A percentile compares a stretch with the other conserved stretches of the same genome.
These are phyloP conservation scores for Coemansia pectinata DNA, from an alignment of 192 early-diverging fungal genomes.

Conservation along the genomic window DNA sequence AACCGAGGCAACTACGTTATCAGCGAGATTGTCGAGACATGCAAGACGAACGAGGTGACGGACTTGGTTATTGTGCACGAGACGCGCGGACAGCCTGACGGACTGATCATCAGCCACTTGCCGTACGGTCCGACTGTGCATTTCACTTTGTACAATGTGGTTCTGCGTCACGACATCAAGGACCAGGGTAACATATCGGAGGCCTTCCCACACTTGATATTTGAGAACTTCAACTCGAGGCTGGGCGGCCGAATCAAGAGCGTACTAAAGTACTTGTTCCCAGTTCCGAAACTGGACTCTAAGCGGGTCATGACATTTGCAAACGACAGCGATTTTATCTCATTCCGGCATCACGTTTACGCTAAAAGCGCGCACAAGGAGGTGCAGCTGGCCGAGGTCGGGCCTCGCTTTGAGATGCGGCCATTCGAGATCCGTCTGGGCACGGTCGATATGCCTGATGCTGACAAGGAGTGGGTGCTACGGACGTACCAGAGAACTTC, in stretches of 20 bases:
- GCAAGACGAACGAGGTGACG: slow-evolving; percentile 89
- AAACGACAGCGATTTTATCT: slow-evolving; percentile 96
- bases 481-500: slow-evolving; percentile 89
- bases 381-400: slow-evolving; percentile 94
- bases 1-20: slow-evolving; percentile 97
- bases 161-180: slow-evolving; percentile 95
- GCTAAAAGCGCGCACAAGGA: slow-evolving; percentile 86
- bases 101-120: slow-evolving; percentile 92
- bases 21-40: slow-evolving; percentile 95
- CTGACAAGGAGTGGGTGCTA: slow-evolving; percentile 96
- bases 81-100: slow-evolving; percentile 94
- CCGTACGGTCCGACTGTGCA: slow-evolving; percentile 98
- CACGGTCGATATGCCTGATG: slow-evolving; percentile 90
- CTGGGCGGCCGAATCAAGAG: slow-evolving; percentile 80
- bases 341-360: slow-evolving; percentile 97
- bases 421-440: slow-evolving; percentile 95
- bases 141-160: slow-evolving; percentile 97
- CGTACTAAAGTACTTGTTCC: slow-evolving; percentile 96
- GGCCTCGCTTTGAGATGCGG: slow-evolving; percentile 98
- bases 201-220: slow-evolving; percentile 95
- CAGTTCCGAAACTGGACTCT: slow-evolving; percentile 94
- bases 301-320: slow-evolving; percentile 98
- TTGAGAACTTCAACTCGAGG: slow-evolving; percentile 90
- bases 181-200: slow-evolving; percentile 97
- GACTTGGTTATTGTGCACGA: slow-evolving; percentile 96